Base-by-base conservation (phyloP, 805 yeast species). In the Kodamaea neixiangensis region DNA sequence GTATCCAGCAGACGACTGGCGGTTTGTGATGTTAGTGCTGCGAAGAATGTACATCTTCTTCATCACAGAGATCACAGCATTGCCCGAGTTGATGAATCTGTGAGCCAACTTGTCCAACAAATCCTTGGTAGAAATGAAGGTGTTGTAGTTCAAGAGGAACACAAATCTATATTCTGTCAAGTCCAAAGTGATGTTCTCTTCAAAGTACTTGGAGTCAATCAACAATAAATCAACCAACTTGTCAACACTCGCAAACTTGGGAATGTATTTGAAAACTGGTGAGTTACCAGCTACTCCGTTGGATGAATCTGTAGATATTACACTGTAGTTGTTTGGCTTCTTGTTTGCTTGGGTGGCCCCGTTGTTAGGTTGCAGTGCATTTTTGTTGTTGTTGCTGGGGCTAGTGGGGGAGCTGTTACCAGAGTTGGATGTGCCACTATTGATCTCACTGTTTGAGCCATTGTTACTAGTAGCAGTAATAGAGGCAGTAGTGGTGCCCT, bases 211-310 rank as follows among this genome's bases (percentile, higher is more conserved):
- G 80, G 85, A 17, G 87, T 93, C 64, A 80, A 75, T 60, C 4
- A 93, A 90, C 47, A 93, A 68, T 18, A 92, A 76, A 66, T 93
- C 97, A 49, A 91, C 76, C 58, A 93, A 75, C 58, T 83, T 82
- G 41, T 89, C 94, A 50, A 89, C 68, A 1, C 88, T 78, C 1
- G 94, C 94, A 58, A 60, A 68, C 46, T 71, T 69, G 3, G 77
- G 77, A 33, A 72, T 65, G 67, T 42, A 55, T 41, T 47, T 47
- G 45, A 42, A 42, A 6, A 42, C 45, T 13, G 45, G 45, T 19
- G 49, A 39, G 25, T 39, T 39, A 14, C 42, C 43, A 11, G 41
- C 33, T 3, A 34, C 33, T n/a, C 47, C 48, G n/a, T 45, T 45
- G 3, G 51, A 45, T 4, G 58, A 52, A 13, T 52, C 56, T 10